These are phyloP conservation scores for Aspergillus sergii DNA, from an alignment of 2,329 filamentous ascomycete species.

Conservation along the genomic window DNA sequence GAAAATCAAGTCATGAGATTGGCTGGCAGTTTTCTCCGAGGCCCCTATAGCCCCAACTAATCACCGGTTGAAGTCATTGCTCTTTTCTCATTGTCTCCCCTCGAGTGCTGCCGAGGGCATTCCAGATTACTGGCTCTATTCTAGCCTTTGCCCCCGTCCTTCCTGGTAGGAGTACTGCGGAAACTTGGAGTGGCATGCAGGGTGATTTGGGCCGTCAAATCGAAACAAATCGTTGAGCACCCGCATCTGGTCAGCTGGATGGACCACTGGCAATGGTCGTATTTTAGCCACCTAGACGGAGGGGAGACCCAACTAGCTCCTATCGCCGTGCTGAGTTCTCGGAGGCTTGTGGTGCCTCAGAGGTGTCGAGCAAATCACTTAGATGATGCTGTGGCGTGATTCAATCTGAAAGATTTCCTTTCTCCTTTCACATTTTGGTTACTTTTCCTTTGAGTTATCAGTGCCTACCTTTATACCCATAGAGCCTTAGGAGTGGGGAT, in stretches of 20 bases:
- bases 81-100: neutral
- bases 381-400: neutral
- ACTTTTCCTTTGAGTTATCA: neutral
- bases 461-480: neutral
- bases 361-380: neutral
- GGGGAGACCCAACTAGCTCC: neutral
- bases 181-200: slow-evolving; percentile 1
- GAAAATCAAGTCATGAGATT: slow-evolving; percentile 13
- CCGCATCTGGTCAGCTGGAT: slow-evolving; percentile 2
- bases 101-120: neutral
- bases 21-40: slow-evolving; percentile 18
- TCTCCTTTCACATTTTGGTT: neutral
- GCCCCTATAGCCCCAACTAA: slow-evolving; percentile 9
- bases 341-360: neutral
- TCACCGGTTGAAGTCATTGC: neutral
- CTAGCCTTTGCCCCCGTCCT: neutral
- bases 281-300: slow-evolving; percentile 1
- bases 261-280: slow-evolving; percentile 5
- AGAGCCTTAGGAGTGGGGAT: neutral
- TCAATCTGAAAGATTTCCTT: neutral
- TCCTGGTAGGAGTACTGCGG: neutral
- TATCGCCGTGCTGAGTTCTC: neutral
- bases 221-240: neutral
- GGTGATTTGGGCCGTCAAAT: neutral
- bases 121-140: neutral